Evolutionary conservation across 768 basidiomycete species (phyloP).

Genomic region (Pulveroboletus sp.): DNA sequence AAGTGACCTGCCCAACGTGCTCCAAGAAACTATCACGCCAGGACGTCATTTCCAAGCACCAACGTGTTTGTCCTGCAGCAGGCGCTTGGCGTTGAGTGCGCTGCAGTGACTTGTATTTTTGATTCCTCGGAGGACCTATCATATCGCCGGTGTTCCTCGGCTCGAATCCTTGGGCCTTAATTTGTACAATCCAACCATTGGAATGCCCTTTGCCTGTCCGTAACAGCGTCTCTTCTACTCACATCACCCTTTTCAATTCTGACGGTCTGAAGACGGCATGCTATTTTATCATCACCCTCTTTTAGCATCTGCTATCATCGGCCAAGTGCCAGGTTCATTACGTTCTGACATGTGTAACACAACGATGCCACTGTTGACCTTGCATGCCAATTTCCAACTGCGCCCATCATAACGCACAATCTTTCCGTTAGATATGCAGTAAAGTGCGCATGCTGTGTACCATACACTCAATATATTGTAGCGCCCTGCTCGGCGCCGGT

Average conservation of each 20-base stretch:
- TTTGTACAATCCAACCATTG: slow-evolving; percentile 1
- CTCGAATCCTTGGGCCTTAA: not conserved
- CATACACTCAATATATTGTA: not conserved
- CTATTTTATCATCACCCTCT: not conserved
- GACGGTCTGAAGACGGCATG: slow-evolving; percentile 4
- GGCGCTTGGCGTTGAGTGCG: slow-evolving; percentile 10
- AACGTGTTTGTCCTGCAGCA: slow-evolving; percentile 23
- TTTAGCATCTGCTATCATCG: not conserved
- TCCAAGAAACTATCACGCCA: slow-evolving; percentile 27
- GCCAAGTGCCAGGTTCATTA: not conserved
- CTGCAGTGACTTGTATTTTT: not conserved
- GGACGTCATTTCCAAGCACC: slow-evolving; percentile 27
- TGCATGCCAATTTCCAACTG: too few species aligned
- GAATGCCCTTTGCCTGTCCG: not conserved
- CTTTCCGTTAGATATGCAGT: not conserved
- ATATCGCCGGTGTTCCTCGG: not conserved
- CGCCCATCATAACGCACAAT: not conserved
- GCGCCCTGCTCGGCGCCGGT: not conserved
- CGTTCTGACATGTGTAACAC: not conserved
- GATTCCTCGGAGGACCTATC: not conserved
- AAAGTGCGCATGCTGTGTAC: not conserved
- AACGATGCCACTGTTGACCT: not conserved
- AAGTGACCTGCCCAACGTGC: slow-evolving; percentile 27
- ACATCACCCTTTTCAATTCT: not conserved
- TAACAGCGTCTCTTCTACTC: not conserved